phyloP scores from a whole-genome alignment of 352 stramenopile species.

The Phytophthora pluvialis region DNA sequence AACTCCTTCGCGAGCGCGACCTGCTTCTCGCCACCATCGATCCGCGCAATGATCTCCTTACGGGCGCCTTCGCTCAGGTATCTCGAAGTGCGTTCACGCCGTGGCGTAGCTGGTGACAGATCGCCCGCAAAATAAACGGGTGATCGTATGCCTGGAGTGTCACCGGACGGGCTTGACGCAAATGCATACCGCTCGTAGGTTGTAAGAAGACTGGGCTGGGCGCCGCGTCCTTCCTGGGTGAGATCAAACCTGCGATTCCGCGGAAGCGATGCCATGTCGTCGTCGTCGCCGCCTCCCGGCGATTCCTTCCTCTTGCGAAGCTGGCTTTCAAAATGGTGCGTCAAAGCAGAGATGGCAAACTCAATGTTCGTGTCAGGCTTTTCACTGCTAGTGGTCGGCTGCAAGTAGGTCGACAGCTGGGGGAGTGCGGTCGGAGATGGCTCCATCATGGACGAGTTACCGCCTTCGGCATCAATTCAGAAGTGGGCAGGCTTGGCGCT shows the following conservation, averaged over 20 bases:
- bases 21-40: constrained; percentile 47
- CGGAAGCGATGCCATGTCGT: neutral
- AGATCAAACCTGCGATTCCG: neutral
- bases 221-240: neutral
- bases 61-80: constrained; percentile 10
- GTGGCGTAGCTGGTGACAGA: constrained; percentile 9
- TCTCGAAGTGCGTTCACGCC: constrained; percentile 12
- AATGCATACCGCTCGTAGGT: neutral
- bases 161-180: neutral
- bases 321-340: constrained; percentile 16
- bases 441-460: constrained; percentile 10
- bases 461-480: constrained; percentile 7
- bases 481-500: constrained; percentile 3
- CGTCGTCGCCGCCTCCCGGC: neutral
- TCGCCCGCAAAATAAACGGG: neutral
- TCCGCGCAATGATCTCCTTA: constrained; percentile 23
- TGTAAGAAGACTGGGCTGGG: constrained; percentile 2
- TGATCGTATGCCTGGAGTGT: neutral
- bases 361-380: constrained; percentile 8
- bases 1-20: constrained; percentile 49
- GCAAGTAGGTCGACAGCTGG: constrained; percentile 18
- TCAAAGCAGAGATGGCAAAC: constrained; percentile 17
- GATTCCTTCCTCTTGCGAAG: constrained; percentile 17
- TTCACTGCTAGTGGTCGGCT: constrained; percentile 2
- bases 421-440: neutral